Conservation (phyloP, 768 basidiomycete genomes). For the Lactarius sp. region DNA sequence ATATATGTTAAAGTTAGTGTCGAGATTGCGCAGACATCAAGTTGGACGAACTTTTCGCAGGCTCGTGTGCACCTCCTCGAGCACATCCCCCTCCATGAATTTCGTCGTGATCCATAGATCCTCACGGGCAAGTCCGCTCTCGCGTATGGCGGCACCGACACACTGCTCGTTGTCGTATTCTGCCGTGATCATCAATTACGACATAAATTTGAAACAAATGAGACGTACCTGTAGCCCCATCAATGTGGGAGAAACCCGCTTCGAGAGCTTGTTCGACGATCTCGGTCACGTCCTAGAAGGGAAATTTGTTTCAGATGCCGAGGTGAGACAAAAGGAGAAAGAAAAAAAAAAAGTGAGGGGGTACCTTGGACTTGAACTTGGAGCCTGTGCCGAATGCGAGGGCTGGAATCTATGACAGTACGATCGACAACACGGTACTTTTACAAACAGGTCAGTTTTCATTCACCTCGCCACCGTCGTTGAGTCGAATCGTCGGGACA, state of each 20-base stretch:
- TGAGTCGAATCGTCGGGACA: slow-evolving; percentile 33
- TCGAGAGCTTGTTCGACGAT: slow-evolving; percentile 56
- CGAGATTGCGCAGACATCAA: not conserved
- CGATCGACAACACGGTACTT: not conserved
- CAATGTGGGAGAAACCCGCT: slow-evolving; percentile 56
- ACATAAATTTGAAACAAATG: not conserved
- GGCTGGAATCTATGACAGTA: slow-evolving; percentile 45
- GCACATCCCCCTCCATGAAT: slow-evolving; percentile 38
- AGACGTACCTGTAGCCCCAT: slow-evolving; percentile 50
- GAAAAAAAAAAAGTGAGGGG: not conserved
- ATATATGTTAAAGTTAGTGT: not conserved
- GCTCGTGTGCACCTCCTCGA: slow-evolving; percentile 42
- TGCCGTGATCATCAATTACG: slow-evolving; percentile 9
- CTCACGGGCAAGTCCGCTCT: slow-evolving; percentile 34
- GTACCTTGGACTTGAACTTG: slow-evolving; percentile 33
- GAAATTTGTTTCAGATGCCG: not conserved
- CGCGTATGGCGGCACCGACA: slow-evolving; percentile 36
- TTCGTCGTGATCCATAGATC: slow-evolving; percentile 44
- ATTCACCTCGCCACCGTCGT: slow-evolving; percentile 36
- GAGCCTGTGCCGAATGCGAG: slow-evolving; percentile 62
- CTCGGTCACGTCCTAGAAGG: slow-evolving; percentile 43
- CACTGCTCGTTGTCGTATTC: slow-evolving; percentile 37
- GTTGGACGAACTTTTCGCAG: slow-evolving; percentile 40
- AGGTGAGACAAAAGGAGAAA: not conserved
- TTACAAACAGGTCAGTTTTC: too few relatives aligned